Conservation (phyloP, 2,329 filamentous ascomycete species). For the Stachybotrys chartarum region DNA sequence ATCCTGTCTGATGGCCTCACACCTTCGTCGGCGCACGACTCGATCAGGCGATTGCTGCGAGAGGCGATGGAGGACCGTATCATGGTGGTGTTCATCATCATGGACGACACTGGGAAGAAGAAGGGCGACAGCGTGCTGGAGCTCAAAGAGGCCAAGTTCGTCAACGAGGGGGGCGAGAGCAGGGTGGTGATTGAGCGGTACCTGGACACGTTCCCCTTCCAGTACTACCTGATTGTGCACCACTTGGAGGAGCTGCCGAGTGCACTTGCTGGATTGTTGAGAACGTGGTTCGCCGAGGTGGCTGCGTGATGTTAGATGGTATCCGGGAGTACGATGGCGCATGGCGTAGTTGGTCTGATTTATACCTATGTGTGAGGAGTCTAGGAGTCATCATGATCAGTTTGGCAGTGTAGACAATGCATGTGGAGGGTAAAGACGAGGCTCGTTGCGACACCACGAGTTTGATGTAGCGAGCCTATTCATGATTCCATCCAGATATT, state of each 20-base stretch:
- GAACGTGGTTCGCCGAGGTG: constrained; percentile 89
- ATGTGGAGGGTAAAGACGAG: too few species aligned
- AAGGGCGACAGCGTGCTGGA: constrained; percentile 70
- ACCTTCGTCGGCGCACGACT: constrained; percentile 71
- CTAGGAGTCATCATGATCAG: too few species aligned
- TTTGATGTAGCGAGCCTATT: too few species aligned
- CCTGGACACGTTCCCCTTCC: constrained; percentile 92
- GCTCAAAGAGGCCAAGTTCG: constrained; percentile 79
- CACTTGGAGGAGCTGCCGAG: constrained; percentile 85
- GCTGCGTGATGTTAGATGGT: constrained; percentile 26
- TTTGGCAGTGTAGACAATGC: too few species aligned
- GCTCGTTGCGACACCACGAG: too few species aligned
- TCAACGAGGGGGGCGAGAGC: constrained; percentile 55
- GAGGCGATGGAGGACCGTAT: constrained; percentile 89
- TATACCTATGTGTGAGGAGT: too few species aligned
- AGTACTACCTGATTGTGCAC: constrained; percentile 92
- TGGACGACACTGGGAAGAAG: constrained; percentile 56
- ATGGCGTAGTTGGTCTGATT: too few species aligned
- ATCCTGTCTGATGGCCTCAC: constrained; percentile 93
- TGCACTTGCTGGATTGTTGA: constrained; percentile 78
- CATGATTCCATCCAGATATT: too few species aligned
- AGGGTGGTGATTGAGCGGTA: constrained; percentile 82
- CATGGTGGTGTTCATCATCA: constrained; percentile 97
- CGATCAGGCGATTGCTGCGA: constrained; percentile 73
- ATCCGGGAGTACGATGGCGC: background rate